These are phyloP conservation scores for Rhizopogon sp. DNA, from an alignment of 768 basidiomycete species.

Conservation along the genomic window DNA sequence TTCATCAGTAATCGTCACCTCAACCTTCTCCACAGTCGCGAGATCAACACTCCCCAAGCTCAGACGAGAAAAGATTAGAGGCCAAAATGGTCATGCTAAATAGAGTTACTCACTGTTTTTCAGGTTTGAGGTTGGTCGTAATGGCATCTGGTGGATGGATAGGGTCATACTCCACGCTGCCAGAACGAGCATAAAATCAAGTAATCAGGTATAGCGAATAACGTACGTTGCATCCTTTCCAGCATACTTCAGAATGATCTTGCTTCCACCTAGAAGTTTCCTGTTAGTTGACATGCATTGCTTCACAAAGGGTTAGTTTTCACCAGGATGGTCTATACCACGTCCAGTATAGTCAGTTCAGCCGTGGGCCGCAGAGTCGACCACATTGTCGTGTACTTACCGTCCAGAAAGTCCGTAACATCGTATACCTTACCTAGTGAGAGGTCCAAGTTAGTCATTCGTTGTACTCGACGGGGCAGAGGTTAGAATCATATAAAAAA, in stretches of 20 bases:
- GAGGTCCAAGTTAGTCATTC: background rate
- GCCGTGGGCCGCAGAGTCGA: slow-evolving; percentile 44
- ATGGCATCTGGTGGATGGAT: slow-evolving; percentile 82
- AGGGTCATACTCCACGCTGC: slow-evolving; percentile 68
- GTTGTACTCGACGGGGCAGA: background rate
- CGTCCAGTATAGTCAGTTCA: slow-evolving; percentile 3
- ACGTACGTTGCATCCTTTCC: slow-evolving; percentile 83
- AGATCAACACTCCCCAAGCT: slow-evolving; percentile 67
- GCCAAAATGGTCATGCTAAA: background rate
- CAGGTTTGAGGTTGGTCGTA: slow-evolving; percentile 61
- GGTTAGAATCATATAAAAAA: background rate
- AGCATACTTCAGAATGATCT: slow-evolving; percentile 78
- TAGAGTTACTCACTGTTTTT: slow-evolving; percentile 57
- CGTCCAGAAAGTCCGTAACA: slow-evolving; percentile 65
- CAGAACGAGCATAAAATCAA: background rate
- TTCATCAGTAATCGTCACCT: slow-evolving; percentile 58
- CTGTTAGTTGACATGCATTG: slow-evolving; percentile 11
- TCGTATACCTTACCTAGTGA: slow-evolving; percentile 61
- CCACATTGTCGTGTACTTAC: slow-evolving; percentile 32
- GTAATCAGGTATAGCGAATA: slow-evolving; percentile 10
- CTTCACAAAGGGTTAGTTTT: background rate
- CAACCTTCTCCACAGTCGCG: slow-evolving; percentile 55
- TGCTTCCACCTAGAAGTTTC: slow-evolving; percentile 54
- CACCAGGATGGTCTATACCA: background rate
- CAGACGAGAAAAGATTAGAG: background rate